Base-by-base conservation (phyloP, 495 filamentous ascomycete genomes). In the Chaetomidium leptoderma region DNA sequence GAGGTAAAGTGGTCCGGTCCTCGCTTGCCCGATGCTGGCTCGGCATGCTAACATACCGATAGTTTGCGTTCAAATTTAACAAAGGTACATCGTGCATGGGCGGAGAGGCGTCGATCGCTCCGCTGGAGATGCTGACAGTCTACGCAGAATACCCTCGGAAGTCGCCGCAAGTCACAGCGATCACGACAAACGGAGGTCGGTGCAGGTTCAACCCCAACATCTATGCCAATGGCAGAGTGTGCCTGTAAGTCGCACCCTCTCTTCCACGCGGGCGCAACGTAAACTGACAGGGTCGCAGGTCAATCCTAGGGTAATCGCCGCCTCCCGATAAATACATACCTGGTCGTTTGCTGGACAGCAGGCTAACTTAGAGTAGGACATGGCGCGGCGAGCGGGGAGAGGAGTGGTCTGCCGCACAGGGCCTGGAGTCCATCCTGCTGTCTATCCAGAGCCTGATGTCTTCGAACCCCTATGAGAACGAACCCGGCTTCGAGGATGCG, bases 401-500 rank as follows among this genome's bases (percentile, higher is more conserved):
- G 69, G 84, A 96, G 66, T 98, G 93, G 93, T 96, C 91, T 27
- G 88, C 91, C 0, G 95, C 93, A 3, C 93, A 97, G 68, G 92
- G 93, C 17, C 76, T 98, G 4, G 93, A 98, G 69, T 97, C 93
- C 1, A 88, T 97, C 48, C 70, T 98, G 30, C 83, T 97, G 30
- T 97, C 93, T 6, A 97, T 98, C 52, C 93, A 98, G 70, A 96
- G 91, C 65, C 76, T 98, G 27, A 91, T 98, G 86, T 95, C 91
- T 1, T 73, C 83, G 23, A 96, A 97, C 68, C 93, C 93, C 0
- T 98, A 96, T 70, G 90, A 93, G 70, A 95, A 97, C 62, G 93
- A 98, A 66, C 93, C 93, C 17, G 93, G 93, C 9, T 96, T 88
- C 63, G 93, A 97, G 63, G 80, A 87, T 50, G 82, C 85, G 19